phyloP scores from a whole-genome alignment of 371 early-diverging fungal genomes.

The Encephalitozoon hellem region DNA sequence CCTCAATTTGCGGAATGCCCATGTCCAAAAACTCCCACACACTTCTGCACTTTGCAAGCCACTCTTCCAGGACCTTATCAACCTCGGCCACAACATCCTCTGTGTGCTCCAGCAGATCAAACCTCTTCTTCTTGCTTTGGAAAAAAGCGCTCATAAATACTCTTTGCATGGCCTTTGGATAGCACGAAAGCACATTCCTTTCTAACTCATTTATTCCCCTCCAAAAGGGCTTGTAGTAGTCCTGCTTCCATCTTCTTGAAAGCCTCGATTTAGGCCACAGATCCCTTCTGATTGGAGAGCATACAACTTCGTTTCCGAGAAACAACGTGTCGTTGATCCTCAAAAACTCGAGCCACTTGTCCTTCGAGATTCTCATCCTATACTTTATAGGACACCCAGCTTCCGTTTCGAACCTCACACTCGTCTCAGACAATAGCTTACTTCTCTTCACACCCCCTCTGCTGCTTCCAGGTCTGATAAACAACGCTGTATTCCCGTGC shows the following conservation, averaged over 20 bases:
- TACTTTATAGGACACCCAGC: not conserved
- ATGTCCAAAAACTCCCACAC: conserved; percentile 2
- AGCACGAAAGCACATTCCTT: not conserved
- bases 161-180: not conserved
- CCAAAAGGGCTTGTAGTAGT: not conserved
- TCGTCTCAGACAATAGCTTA: not conserved
- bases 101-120: not conserved
- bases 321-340: conserved; percentile 1
- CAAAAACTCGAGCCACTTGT: not conserved
- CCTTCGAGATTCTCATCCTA: not conserved
- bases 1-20: not conserved
- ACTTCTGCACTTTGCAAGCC: not conserved
- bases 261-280: not conserved
- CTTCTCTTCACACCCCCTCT: not conserved
- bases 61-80: not conserved
- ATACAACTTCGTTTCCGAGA: not conserved
- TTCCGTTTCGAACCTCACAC: not conserved
- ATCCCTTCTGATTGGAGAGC: not conserved
- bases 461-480: not conserved
- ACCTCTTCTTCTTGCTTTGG: not conserved
- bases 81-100: not conserved
- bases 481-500: not conserved
- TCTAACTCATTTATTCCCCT: not conserved
- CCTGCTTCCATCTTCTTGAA: not conserved
- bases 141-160: not conserved